phyloP scores from a whole-genome alignment of 1,139 yeast species.

The Pichia sp. region DNA sequence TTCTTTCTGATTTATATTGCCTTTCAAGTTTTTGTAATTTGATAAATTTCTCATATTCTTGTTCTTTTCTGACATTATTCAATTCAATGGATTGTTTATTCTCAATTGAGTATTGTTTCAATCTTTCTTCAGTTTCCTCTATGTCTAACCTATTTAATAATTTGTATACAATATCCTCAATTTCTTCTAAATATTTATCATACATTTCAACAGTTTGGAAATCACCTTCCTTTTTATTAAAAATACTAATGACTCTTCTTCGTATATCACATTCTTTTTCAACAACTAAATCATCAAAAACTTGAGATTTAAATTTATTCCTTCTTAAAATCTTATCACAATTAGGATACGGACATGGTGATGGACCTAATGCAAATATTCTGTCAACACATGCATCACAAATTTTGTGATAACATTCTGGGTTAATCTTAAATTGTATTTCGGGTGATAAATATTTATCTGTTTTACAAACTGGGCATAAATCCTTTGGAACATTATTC shows the following conservation, averaged over 20 bases:
- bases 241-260: slow-evolving; percentile 66
- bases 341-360: slow-evolving; percentile 90
- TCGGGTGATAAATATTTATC: slow-evolving; percentile 92
- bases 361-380: slow-evolving; percentile 89
- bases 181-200: slow-evolving; percentile 73
- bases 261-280: slow-evolving; percentile 92
- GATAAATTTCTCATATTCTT: slow-evolving; percentile 57
- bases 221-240: slow-evolving; percentile 75
- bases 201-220: slow-evolving; percentile 53
- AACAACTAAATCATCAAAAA: slow-evolving; percentile 82
- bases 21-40: slow-evolving; percentile 59
- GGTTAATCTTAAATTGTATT: slow-evolving; percentile 85
- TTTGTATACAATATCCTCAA: slow-evolving; percentile 77
- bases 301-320: slow-evolving; percentile 84
- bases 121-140: slow-evolving; percentile 62
- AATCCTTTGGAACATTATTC: slow-evolving; percentile 47
- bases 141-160: slow-evolving; percentile 63
- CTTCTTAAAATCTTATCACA: slow-evolving; percentile 84
- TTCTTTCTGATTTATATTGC: slow-evolving; percentile 64
- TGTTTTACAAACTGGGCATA: slow-evolving; percentile 97
- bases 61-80: slow-evolving; percentile 63
- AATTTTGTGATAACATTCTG: slow-evolving; percentile 96
- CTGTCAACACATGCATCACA: slow-evolving; percentile 96
- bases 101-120: slow-evolving; percentile 65
- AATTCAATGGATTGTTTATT: slow-evolving; percentile 72